Conservation (phyloP, 495 filamentous ascomycete species). For the Aspergillus cristatus region DNA sequence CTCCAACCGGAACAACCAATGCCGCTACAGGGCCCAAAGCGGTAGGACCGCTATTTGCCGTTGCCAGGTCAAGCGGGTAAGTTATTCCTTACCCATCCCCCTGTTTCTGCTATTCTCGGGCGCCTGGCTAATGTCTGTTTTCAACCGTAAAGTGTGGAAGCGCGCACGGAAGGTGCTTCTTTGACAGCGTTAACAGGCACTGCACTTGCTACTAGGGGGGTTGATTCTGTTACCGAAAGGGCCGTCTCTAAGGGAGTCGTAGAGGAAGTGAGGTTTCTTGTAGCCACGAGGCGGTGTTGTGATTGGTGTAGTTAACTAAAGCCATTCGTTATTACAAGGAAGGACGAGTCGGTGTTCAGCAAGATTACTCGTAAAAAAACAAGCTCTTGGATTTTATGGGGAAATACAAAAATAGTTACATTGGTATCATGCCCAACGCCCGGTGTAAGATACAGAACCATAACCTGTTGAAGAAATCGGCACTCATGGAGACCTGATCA, state of each 20-base stretch:
- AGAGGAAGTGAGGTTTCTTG: no score
- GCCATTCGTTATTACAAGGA: neutral
- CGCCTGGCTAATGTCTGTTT: neutral
- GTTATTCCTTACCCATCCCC: neutral
- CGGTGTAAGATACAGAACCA: no score
- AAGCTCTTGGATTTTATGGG: no score
- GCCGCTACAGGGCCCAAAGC: neutral
- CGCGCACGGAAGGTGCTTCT: neutral
- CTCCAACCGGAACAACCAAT: neutral
- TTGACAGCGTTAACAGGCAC: neutral
- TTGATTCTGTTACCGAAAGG: neutral
- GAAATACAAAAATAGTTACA: neutral
- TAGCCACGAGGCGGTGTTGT: no score
- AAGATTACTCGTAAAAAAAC: neutral
- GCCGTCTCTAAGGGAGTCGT: neutral
- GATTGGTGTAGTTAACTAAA: neutral
- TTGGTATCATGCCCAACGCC: no score
- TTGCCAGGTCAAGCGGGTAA: conserved; percentile 1
- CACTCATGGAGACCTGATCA: no score
- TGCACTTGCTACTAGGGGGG: neutral
- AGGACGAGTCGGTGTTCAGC: neutral
- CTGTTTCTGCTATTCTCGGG: neutral
- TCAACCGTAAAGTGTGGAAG: neutral
- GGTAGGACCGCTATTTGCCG: neutral
- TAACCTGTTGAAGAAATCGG: no score